A percentile compares a stretch with the other conserved stretches of the same genome.
Conservation (phyloP, 495 filamentous ascomycete species). For the Penicillium bialowiezense region DNA sequence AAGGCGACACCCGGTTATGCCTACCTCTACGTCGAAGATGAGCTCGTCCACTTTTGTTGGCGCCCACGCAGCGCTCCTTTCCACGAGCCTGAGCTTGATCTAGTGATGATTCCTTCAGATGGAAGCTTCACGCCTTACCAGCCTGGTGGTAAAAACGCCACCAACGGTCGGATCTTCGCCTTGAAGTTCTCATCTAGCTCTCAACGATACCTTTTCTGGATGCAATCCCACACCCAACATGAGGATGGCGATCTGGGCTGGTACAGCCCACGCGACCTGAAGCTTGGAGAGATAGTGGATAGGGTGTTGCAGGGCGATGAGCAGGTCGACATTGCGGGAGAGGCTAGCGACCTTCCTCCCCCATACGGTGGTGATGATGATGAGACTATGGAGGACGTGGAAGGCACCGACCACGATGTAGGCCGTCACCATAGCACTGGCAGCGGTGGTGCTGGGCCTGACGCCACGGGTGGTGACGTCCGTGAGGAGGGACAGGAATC, state of each 20-base stretch:
- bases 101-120: constrained; percentile 89
- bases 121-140: constrained; percentile 80
- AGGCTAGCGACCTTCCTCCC: constrained; percentile 62
- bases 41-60: constrained; percentile 97
- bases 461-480: constrained; percentile 84
- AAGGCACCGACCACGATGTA: constrained; percentile 57
- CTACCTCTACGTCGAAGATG: constrained; percentile 93
- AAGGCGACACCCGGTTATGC: constrained; percentile 76
- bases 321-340: constrained; percentile 75
- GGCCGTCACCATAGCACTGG: constrained; percentile 56
- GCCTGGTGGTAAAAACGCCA: constrained; percentile 56
- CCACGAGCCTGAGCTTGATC: constrained; percentile 71
- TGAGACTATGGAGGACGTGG: constrained; percentile 81
- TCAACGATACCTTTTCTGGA: constrained; percentile 89
- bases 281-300: constrained; percentile 83
- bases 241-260: constrained; percentile 66
- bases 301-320: constrained; percentile 81
- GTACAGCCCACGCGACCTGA: constrained; percentile 77
- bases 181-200: constrained; percentile 95
- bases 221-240: constrained; percentile 85
- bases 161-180: constrained; percentile 87
- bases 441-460: constrained; percentile 77
- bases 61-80: constrained; percentile 61
- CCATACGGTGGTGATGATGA: constrained; percentile 59
- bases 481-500: constrained; percentile 84